Base-by-base conservation (phyloP, 768 basidiomycete genomes). In the Boletus subparvulus region DNA sequence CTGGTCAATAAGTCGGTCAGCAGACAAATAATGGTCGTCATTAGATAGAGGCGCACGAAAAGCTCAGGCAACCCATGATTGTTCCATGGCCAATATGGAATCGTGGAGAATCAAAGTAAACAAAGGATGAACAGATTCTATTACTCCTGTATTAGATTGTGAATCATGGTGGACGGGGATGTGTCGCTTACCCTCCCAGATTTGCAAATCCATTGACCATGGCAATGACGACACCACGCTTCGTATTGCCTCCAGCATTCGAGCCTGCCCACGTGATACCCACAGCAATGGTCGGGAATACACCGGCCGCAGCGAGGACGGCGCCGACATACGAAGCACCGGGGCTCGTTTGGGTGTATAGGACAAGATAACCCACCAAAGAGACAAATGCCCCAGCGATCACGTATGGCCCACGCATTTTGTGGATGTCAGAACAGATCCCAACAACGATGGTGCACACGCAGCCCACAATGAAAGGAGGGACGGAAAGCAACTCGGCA, bases 211-310 rank as follows among this genome's bases (percentile, higher is more conserved):
- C 47, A 50, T 80, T 78, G n/a, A 84, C 76, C 73, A 81, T 76
- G 9, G 80, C 85, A 35, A 84, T 58, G 12, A 75, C 74, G 11
- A 84, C 73, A 14, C 76, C 84, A 52, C 77, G 75, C 62, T 81
- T 80, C 50, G 79, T 53, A 60, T 82, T 82, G n/a, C 84, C 82
- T 30, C 84, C 84, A 0, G 81, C 78, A 51, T 83, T 82, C 6
- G 79, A 78, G 2, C 78, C 75, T 3, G 73, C 78, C 85, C 84
- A 86, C 28, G 83, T 80, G 3, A 86, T 65, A 21, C 64, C 61
- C 21, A 83, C 68, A 47, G 72, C 75, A 51, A 84, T 73, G 4
- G 76, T 77, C 1, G 85, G 81, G 58, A 69, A 84, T 6, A 82
- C 78, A 19, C 84, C 84, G 11, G 74, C 66, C 7, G 80, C 79